Conservation (phyloP, 805 yeast species). For the Wickerhamomyces canadensis region DNA sequence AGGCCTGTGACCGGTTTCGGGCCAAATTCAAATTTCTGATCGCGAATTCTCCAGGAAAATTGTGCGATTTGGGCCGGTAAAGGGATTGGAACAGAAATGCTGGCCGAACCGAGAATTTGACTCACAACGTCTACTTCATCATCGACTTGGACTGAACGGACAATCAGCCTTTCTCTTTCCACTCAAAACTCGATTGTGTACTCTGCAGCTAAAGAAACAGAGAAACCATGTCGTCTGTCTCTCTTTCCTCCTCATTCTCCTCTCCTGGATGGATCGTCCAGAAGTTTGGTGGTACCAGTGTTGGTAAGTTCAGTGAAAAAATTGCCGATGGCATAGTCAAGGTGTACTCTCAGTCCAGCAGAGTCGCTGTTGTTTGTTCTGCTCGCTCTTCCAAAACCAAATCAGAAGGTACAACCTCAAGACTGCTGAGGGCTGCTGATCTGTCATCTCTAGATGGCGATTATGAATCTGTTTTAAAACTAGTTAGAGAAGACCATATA, state of each 20-base stretch:
- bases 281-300: slow-evolving; percentile 96
- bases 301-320: slow-evolving; percentile 86
- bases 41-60: too few species aligned
- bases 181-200: too few species aligned
- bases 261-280: slow-evolving; percentile 67
- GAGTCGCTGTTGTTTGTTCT: slow-evolving; percentile 92
- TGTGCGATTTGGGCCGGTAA: too few species aligned
- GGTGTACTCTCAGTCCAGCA: slow-evolving; percentile 48
- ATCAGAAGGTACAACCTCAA: slow-evolving; percentile 91
- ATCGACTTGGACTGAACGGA: too few species aligned
- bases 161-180: too few species aligned
- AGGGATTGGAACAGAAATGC: too few species aligned
- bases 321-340: slow-evolving; percentile 83
- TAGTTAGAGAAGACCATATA: slow-evolving; percentile 74
- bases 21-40: too few species aligned
- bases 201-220: neutral
- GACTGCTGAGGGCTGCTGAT: slow-evolving; percentile 82
- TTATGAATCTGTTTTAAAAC: slow-evolving; percentile 52
- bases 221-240: slow-evolving; percentile 3
- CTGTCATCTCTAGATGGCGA: slow-evolving; percentile 57
- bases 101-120: too few species aligned
- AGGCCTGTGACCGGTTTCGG: too few species aligned
- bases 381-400: slow-evolving; percentile 91
- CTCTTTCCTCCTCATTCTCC: slow-evolving; percentile 12
- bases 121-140: too few species aligned